These are phyloP conservation scores for Russula dissimulans DNA, from an alignment of 768 basidiomycete species.

Conservation along the genomic window DNA sequence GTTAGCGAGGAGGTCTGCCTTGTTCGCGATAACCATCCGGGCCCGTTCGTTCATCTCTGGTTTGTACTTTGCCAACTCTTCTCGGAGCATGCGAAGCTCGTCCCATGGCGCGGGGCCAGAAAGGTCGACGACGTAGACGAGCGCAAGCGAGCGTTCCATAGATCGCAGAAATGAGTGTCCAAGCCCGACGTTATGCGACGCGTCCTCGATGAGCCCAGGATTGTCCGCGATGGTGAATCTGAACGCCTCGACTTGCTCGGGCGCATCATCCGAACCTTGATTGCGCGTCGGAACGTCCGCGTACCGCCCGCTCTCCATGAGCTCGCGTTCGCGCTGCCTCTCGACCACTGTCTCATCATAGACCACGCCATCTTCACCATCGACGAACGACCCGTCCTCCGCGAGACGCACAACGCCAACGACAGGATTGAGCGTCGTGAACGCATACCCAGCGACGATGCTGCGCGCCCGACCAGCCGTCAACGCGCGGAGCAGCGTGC, in stretches of 20 bases:
- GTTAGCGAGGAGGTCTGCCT: slow-evolving; percentile 75
- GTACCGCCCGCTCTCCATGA: slow-evolving; percentile 43
- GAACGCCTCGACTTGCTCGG: slow-evolving; percentile 46
- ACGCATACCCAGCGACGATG: slow-evolving; percentile 62
- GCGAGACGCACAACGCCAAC: slow-evolving; percentile 83
- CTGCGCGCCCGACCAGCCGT: slow-evolving; percentile 79
- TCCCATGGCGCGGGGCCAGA: slow-evolving; percentile 65
- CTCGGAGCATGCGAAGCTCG: slow-evolving; percentile 59
- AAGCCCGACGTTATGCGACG: slow-evolving; percentile 84
- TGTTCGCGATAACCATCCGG: slow-evolving; percentile 85
- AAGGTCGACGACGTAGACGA: slow-evolving; percentile 90
- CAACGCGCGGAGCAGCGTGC: slow-evolving; percentile 81
- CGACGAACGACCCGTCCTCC: slow-evolving; percentile 69
- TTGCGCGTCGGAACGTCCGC: slow-evolving; percentile 45
- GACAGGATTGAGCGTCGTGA: slow-evolving; percentile 93
- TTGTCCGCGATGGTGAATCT: slow-evolving; percentile 97
- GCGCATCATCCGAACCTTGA: slow-evolving; percentile 16
- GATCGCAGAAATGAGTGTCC: slow-evolving; percentile 91
- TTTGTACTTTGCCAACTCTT: slow-evolving; percentile 81
- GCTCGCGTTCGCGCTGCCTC: slow-evolving; percentile 34
- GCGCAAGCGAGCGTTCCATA: slow-evolving; percentile 83
- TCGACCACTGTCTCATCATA: slow-evolving; percentile 64
- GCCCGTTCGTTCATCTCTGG: slow-evolving; percentile 68
- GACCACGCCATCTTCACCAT: slow-evolving; percentile 40
- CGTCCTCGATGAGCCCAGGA: slow-evolving; percentile 79